Conservation (phyloP, 257 asterid genomes). For the Ophiorrhiza pumila region DNA sequence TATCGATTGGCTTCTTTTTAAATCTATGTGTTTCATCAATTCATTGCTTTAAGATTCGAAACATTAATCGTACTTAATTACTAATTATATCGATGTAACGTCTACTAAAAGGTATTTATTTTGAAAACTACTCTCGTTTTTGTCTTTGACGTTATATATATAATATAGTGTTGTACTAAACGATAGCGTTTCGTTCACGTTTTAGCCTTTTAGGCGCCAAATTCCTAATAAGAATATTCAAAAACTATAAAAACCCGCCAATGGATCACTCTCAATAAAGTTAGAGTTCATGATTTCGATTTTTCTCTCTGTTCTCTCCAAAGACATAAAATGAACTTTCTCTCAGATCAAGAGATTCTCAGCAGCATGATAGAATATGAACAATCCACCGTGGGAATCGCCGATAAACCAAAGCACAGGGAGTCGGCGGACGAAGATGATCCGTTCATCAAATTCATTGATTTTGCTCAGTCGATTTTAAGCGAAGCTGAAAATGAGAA, state of each 20-base stretch:
- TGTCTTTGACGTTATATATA: no score
- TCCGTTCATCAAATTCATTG: constrained; percentile 63
- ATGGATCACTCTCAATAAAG: background rate
- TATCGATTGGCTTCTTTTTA: no score
- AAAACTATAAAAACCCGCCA: constrained; percentile 9
- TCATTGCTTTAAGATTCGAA: no score
- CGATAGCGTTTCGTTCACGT: background rate
- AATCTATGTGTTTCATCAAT: no score
- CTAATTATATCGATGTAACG: no score
- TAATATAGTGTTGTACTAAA: no score
- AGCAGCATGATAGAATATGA: constrained; percentile 34
- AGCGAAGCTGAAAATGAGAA: constrained; percentile 35
- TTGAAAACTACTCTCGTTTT: no score
- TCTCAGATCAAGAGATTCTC: constrained; percentile 27
- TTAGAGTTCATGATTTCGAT: constrained; percentile 1
- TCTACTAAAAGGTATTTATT: no score
- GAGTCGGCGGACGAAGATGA: constrained; percentile 41
- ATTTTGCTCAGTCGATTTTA: constrained; percentile 50
- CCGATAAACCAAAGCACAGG: constrained; percentile 18
- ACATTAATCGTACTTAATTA: no score
- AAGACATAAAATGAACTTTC: constrained; percentile 11
- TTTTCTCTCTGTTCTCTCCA: background rate
- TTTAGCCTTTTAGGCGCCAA: background rate
- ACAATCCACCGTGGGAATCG: constrained; percentile 45
- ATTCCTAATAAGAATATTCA: background rate